These are phyloP conservation scores for Eucalyptus camaldulensis DNA, from an alignment of 345 rosid genomes.

Conservation along the genomic window DNA sequence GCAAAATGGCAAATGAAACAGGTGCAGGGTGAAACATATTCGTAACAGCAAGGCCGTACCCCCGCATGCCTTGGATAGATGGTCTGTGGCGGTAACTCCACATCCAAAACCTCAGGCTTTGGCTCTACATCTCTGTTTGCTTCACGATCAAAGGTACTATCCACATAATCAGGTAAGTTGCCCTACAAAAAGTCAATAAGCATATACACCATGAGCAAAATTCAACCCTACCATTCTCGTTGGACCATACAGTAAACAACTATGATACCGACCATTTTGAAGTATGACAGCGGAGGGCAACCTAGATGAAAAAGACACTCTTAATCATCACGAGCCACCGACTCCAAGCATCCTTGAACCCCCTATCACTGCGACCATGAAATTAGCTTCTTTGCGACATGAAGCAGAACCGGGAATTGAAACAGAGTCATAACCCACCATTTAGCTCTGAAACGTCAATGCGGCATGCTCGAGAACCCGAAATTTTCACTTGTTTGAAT, in stretches of 20 bases:
- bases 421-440: not conserved
- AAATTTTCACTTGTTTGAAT: not conserved
- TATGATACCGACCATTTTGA: not conserved
- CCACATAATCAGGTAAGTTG: slow-evolving; percentile 4
- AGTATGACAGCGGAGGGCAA: not conserved
- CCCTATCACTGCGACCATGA: not conserved
- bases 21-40: not conserved
- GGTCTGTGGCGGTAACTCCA: slow-evolving; percentile 30
- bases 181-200: slow-evolving; percentile 12
- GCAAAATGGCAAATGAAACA: not conserved
- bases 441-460: not conserved
- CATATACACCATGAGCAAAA: not conserved
- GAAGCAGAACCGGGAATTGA: not conserved
- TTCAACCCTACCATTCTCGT: not conserved
- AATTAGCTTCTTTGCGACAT: not conserved
- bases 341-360: not conserved
- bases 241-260: not conserved
- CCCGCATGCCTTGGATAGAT: slow-evolving; percentile 16
- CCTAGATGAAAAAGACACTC: not conserved
- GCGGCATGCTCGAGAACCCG: not conserved
- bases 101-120: slow-evolving; percentile 53
- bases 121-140: slow-evolving; percentile 12
- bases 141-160: slow-evolving; percentile 12
- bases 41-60: slow-evolving; percentile 11
- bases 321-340: not conserved